These are phyloP conservation scores for Ogataea methanolica DNA, from an alignment of 805 yeast genomes.

Conservation along the genomic window DNA sequence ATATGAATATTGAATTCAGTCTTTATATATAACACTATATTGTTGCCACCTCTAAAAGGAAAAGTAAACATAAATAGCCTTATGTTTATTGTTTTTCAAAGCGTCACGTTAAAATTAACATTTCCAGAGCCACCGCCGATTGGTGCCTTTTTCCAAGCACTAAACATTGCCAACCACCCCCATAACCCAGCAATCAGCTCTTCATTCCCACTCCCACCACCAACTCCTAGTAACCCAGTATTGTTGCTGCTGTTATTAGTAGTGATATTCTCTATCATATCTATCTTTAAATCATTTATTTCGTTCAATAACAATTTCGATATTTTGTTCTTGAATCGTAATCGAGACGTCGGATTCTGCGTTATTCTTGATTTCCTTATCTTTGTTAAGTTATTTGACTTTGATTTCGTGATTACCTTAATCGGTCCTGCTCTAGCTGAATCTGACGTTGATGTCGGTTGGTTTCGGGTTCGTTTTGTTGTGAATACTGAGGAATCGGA, in stretches of 20 bases:
- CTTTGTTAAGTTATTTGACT: slow-evolving; percentile 23
- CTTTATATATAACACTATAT: too few species aligned
- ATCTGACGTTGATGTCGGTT: slow-evolving; percentile 7
- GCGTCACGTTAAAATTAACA: slow-evolving; percentile 15
- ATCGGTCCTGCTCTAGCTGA: not conserved
- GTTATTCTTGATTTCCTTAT: slow-evolving; percentile 30
- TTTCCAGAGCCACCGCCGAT: slow-evolving; percentile 5
- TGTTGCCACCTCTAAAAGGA: too few species aligned
- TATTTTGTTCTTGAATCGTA: slow-evolving; percentile 18
- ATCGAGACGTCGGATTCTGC: slow-evolving; percentile 26
- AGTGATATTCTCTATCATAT: not conserved
- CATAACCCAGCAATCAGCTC: not conserved
- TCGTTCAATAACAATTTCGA: slow-evolving; percentile 21
- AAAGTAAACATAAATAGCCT: too few species aligned
- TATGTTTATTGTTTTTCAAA: not conserved
- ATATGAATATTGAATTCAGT: too few species aligned
- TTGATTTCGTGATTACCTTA: not conserved
- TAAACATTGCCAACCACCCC: not conserved
- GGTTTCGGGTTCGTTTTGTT: slow-evolving; percentile 3
- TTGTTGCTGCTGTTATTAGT: too few species aligned
- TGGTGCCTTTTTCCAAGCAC: not conserved
- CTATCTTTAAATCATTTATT: slow-evolving; percentile 12
- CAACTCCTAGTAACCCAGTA: not conserved
- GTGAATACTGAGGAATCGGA: slow-evolving; percentile 31
- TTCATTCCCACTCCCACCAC: not conserved